Conservation (phyloP, 2,329 filamentous ascomycete species). For the Hortaea werneckii region DNA sequence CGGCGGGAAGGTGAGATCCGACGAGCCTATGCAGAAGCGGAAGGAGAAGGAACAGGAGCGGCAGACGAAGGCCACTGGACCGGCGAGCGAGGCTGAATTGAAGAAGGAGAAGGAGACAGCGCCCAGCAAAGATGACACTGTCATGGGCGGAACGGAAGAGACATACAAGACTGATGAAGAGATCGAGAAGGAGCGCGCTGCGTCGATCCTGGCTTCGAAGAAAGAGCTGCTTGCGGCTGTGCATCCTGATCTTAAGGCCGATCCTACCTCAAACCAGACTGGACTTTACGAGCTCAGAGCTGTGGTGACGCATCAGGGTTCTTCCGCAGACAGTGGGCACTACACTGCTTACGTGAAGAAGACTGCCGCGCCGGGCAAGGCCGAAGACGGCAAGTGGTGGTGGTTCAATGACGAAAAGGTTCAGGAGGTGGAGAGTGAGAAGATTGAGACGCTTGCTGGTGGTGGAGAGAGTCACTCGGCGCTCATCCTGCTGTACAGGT, state of each 20-base stretch:
- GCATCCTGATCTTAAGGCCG: slow-evolving; percentile 60
- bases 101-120: slow-evolving; percentile 37
- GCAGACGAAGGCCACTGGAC: slow-evolving; percentile 23
- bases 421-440: slow-evolving; percentile 78
- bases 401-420: slow-evolving; percentile 99
- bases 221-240: slow-evolving; percentile 77
- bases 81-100: slow-evolving; percentile 32
- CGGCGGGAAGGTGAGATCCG: slow-evolving; percentile 17
- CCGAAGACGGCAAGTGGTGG: slow-evolving; percentile 96
- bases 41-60: slow-evolving; percentile 59
- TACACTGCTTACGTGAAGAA: slow-evolving; percentile 99
- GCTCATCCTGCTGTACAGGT: slow-evolving; percentile 68
- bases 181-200: slow-evolving; percentile 74
- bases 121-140: slow-evolving; percentile 50
- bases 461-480: slow-evolving; percentile 76
- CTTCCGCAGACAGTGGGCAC: slow-evolving; percentile 92
- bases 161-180: slow-evolving; percentile 94
- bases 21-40: slow-evolving; percentile 76
- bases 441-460: slow-evolving; percentile 80
- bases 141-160: slow-evolving; percentile 61
- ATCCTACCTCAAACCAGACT: slow-evolving; percentile 82
- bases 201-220: slow-evolving; percentile 67
- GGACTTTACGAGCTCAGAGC: slow-evolving; percentile 91
- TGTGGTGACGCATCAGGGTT: slow-evolving; percentile 91
- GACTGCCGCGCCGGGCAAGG: slow-evolving; percentile 65